Evolutionary conservation across 306 rosid genomes (phyloP), one percentile per base, ranked within the genome.

Genomic region (Boehmeria nivea): DNA sequence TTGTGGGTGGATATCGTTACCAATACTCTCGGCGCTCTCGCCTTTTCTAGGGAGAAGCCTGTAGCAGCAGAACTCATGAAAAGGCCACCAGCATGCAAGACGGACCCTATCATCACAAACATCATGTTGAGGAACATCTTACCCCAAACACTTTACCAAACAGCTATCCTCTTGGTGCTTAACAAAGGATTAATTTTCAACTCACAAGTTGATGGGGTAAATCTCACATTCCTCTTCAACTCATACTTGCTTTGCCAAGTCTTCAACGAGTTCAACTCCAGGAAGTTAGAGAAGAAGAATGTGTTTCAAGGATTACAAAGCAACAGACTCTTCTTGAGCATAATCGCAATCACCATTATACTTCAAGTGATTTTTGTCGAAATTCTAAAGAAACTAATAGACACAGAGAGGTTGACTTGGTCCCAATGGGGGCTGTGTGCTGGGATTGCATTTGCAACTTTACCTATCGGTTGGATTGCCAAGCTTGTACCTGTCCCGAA

Each of bases 41-140:
- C 77, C 10, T 44, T 76, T 1, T 67, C 81, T 36, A 71, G 71
- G 3, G 74, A 76, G 58, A 24, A 67, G 17, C 77, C 81, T 26
- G n/a, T n/a, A n/a, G 57, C 68, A 0, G 27, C 39, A 3, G 61
- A 71, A 0, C 65, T 71, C 7, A 66, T 67, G 74, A 61, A 67
- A 14, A 67, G 63, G 8, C 63, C 52, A 11, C 77, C 71, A 0
- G 65, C 71, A 36, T 64, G 78, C 12, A 12, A 74, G 16, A 66
- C 71, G 0, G 64, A 21, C 17, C 78, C 74, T 1, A 70, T 71
- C 48, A 76, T 76, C 20, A 62, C 77, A 11, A 71, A 67, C 67
- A 44, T 59, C 28, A 76, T 76, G 77, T 76, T 68, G 81, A 57
- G 81, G 38, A 76, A 71, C 50, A 51, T 76, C 17, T 38, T 63